Base-by-base conservation (phyloP, 345 rosid genomes). In the Dimocarpus longan region DNA sequence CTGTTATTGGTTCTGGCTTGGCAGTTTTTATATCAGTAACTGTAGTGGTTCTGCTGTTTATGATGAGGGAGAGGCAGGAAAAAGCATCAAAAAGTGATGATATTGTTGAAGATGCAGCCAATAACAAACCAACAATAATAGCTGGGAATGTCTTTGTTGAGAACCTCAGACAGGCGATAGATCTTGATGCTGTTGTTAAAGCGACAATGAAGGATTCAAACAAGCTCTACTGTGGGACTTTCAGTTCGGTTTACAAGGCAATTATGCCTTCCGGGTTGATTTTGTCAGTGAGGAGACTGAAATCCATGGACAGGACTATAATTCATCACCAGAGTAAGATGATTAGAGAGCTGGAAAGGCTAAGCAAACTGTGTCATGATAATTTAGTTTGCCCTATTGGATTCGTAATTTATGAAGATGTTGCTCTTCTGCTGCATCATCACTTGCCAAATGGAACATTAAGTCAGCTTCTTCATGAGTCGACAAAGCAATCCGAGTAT, bases 1-100 rank as follows among this genome's bases (percentile, higher is more conserved):
- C 93, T 46, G 97, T 96, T 46, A 86, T 96, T 57, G 98, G 99
- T 74, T 96, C 98, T 13, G 97, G 98, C 71, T 81, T 94, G 79
- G 91, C 98, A 1, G 98, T 96, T 40, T 96, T 96, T 80, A 81
- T 87, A 66, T 90, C 98, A 0, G 97, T 96, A 78, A 90, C 95
- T 50, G 71, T 92, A 40, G 95, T 96, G 79, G 97, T 96, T 84
- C 79, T 94, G 57, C 90, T 96, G 77, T 93, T 92, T 81, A 92
- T 96, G 98, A 86, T 92, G 91, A 88, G 99, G 88, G 99, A 96
- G 83, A 93, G 88, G 60, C 98, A 96, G 85, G 99, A 96, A 84
- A 93, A 90, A 84, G 93, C 81, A 3, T 89, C 92, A 67, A 90
- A 90, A 82, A 77, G 84, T 40, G 78, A 81, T 2, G 94, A 82